Base-by-base conservation (phyloP, 306 rosid genomes). In the Vigna reflexopilosa region DNA sequence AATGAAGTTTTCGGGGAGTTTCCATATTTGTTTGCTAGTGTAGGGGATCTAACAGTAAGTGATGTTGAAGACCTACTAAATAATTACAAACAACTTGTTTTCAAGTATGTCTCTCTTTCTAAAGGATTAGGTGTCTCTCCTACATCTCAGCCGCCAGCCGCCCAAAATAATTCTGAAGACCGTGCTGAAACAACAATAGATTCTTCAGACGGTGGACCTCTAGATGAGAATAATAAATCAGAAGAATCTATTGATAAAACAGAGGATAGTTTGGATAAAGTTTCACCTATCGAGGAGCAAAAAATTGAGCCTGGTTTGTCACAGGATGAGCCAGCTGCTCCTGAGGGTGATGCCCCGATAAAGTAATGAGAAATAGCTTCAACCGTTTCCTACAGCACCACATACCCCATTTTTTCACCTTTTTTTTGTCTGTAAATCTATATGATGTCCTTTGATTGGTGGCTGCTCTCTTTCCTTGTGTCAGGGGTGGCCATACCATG, bases 21-120 rank as follows among this genome's bases (percentile, higher is more conserved):
- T 79, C 98, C 98, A 14, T 95, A 86, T 82, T 77, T 95, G 84
- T 95, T 90, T 91, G 90, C 96, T 17, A 85, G 77, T 61, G 87
- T 70, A 13, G 96, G 94, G 51, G 97, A 90, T 58, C 89, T 96
- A 50, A 96, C 97, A 34, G 67, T 96, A 73, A 72, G 78, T 36
- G 89, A 96, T 45, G 98, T 96, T 40, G 97, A 91, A 78, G 96
- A 88, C 70, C 89, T 96, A 32, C 96, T 96, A 73, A 87, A 82
- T 76, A 89, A 82, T 82, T 96, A 96, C 90, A 91, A 91, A 81
- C 94, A 85, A 67, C 93, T 96, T 72, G 99, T 84, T 83, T 85
- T 87, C 88, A 91, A 91, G 82, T 93, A 93, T 44, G 89, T 83
- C n/a, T 87, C 88, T 69, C 99, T 96, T 86, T 84, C 94, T 70